phyloP scores from a whole-genome alignment of 371 early-diverging fungal genomes.

The Polyrhizophydium stewartii region DNA sequence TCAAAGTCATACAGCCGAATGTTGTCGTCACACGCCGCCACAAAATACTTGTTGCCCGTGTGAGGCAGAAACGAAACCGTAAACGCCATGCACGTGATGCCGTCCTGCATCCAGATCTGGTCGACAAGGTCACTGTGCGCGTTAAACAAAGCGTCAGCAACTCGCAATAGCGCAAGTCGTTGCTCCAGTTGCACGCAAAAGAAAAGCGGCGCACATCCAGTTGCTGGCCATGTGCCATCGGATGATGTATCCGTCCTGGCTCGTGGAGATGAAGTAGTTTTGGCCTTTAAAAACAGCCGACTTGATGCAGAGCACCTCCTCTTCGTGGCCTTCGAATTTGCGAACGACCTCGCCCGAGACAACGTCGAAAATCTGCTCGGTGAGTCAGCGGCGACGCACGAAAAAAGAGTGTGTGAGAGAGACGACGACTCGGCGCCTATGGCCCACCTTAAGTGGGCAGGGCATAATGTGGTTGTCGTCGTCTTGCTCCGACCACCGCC shows the following conservation, averaged over 20 bases:
- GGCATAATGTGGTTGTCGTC: constrained; percentile 89
- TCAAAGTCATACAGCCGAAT: constrained; percentile 88
- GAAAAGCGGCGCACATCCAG: constrained; percentile 71
- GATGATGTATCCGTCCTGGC: constrained; percentile 89
- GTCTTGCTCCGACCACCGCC: constrained; percentile 80
- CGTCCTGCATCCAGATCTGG: constrained; percentile 61
- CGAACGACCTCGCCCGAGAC: constrained; percentile 64
- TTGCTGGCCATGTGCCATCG: constrained; percentile 77
- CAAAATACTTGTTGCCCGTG: constrained; percentile 85
- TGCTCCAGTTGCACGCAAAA: no score
- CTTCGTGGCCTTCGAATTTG: constrained; percentile 72
- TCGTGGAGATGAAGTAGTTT: constrained; percentile 76
- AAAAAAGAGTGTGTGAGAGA: no score
- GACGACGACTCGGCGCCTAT: no score
- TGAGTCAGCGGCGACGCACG: no score
- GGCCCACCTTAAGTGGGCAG: constrained; percentile 80
- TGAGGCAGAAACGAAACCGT: constrained; percentile 88
- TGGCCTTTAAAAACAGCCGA: constrained; percentile 66
- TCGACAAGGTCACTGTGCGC: constrained; percentile 8
- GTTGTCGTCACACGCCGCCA: constrained; percentile 83
- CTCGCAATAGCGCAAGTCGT: no score
- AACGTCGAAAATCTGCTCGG: constrained; percentile 66
- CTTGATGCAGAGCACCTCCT: constrained; percentile 83
- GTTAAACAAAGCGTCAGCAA: no score
- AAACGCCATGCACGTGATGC: constrained; percentile 91